These are phyloP conservation scores for Stemphylium vesicarium DNA, from an alignment of 2,329 filamentous ascomycete species.

Conservation along the genomic window DNA sequence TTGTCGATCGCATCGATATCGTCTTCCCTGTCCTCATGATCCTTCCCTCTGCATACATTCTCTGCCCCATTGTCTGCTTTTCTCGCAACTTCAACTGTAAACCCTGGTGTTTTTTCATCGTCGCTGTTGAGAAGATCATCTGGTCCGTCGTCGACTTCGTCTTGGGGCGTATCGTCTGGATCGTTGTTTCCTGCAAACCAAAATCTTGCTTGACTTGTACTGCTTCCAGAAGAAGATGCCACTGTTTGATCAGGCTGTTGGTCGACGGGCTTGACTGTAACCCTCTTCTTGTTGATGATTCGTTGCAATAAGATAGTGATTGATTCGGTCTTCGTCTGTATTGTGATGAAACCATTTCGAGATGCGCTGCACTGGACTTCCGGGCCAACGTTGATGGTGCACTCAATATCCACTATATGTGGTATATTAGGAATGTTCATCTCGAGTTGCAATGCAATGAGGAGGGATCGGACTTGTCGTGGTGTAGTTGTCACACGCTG, in stretches of 20 bases:
- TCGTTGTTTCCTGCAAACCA: background rate
- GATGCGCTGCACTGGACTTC: background rate
- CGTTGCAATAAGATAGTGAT: background rate
- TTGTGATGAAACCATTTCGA: background rate
- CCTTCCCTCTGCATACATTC: too few relatives aligned
- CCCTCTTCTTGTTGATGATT: background rate
- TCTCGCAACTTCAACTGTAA: too few relatives aligned
- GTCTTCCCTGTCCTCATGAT: too few relatives aligned
- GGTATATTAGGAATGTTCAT: background rate
- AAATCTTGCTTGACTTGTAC: background rate
- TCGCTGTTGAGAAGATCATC: background rate
- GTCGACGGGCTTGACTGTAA: background rate
- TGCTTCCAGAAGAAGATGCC: background rate
- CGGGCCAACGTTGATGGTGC: background rate
- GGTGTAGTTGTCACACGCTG: background rate
- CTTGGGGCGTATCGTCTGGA: background rate
- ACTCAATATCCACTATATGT: background rate
- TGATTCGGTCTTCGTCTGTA: background rate
- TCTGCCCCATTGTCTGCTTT: too few relatives aligned
- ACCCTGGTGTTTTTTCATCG: too few relatives aligned
- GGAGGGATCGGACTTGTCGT: background rate
- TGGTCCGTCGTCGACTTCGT: background rate
- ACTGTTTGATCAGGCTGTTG: background rate
- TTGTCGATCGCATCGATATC: too few relatives aligned
- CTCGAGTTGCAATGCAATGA: background rate